Base-by-base conservation (phyloP, 2,329 filamentous ascomycete genomes). In the Scytalidium lignicola region DNA sequence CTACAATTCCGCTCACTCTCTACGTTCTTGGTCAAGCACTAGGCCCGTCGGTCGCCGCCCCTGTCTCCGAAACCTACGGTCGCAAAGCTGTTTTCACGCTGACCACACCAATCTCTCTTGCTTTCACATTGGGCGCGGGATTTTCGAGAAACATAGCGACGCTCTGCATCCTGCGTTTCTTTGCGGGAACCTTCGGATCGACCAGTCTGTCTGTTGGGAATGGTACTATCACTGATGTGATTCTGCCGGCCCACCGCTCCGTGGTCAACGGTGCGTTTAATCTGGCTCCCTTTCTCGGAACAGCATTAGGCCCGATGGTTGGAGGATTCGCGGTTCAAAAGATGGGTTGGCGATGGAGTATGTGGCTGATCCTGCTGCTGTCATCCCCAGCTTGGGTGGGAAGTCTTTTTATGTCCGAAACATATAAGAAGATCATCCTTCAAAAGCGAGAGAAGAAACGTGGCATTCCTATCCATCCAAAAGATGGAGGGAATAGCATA, bases 21-120 rank as follows among this genome's bases (percentile, higher is more conserved):
- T 86, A 81, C 61, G 73, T 81, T 6, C 65, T 83, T 12, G 81
- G 80, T 0, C 68, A 86, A 0, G 79, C 69, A 3, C 70, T 83
- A 19, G 82, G 80, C 0, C 81, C 82, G 9, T 67, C 84, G 44
- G 53, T 82, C 13, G 77, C 76, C 9, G 79, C 80, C 0, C 82
- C 81, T 0, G 58, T 83, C 0, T 81, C 76, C 44, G 83, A 86
- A 59, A 74, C 70, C 0, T 65, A 77, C 28, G 82, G 83, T 2
- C 70, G 83, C 1, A 69, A 73, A 19, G 65, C 72, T 2, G 71
- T 83, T 21, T 83, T 80, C 59, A 48, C 74, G 1, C 55, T 67
- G 2, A 69, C 70, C 0, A 61, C 74, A 2, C 71, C 73, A 0
- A 55, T 79, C 0, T 78, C 75, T 2, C 70, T 73, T 2, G 58